Base-by-base conservation (phyloP, 371 early-diverging fungal genomes). In the Coemansia sp. region DNA sequence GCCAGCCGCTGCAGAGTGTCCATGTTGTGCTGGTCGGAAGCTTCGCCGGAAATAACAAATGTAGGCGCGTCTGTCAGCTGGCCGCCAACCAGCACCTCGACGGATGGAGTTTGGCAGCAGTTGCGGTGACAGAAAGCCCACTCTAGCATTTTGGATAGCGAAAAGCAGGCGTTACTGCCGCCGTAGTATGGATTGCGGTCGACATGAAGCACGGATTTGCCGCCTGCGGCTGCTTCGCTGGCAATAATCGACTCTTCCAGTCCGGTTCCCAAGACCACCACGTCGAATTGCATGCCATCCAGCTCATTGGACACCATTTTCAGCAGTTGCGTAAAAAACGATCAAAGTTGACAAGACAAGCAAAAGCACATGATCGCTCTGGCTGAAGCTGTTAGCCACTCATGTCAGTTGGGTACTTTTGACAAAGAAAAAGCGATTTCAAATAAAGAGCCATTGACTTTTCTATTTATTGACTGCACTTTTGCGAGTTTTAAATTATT, bases 101-200 rank as follows among this genome's bases (percentile, higher is more conserved):
- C 72, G 5, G 18, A 14, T 2, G 77, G 77, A 1, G 60, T 51
- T 51, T 68, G 77, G 5, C 77, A 57, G 12, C 5, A 7, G 21
- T 72, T 68, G 54, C 72, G 77, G n/a, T 53, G 44, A 2, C 33
- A 18, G 1, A 25, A 12, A 0, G 72, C 65, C 77, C 77, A 89
- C 11, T 71, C 66, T 39, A 88, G 59, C 11, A 91, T 73, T 16
- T 81, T 85, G 18, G 79, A 72, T 26, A 90, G 81, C 1, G 83
- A 82, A 58, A 92, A 87, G 1, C 89, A 86, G 1, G 89, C 86
- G 78, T 85, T 85, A 58, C 86, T 87, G 9, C 91, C 90, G 25
- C 98, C 99, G 82, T 99, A 99, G 63, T 86, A 86, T 21, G 82
- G 82, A 64, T 90, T 89, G 50, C 86, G 82, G 78, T 98, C 98